Base-by-base conservation (phyloP, 352 stramenopile genomes). In the Detonula confervacea region DNA sequence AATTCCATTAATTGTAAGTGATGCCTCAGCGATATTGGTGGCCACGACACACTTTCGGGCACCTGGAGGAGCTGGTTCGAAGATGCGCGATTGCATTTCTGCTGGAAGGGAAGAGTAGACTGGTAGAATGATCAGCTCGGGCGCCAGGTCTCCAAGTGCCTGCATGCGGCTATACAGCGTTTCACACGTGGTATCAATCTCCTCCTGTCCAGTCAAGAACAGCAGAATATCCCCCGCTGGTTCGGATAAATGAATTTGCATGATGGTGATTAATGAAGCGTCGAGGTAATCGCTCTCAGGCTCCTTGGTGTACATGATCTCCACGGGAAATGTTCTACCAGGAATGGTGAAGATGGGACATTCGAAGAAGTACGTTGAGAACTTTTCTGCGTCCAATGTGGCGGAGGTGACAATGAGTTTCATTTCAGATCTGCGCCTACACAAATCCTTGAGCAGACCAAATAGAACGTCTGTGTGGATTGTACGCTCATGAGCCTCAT, bases 21-120 rank as follows among this genome's bases (percentile, higher is more conserved):
- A 99, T 1, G 98, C 97, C 87, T 99, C 98, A 0, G 98, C 98
- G 81, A 99, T 99, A 88, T 99, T 99, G 6, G 98, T 99, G 0
- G 98, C 97, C 8, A 99, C 95, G 0, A 99, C 96, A 82, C 96
- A 98, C 87, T 99, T 99, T 46, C 98, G 95, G 1, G 96, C 95
- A 24, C 97, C 96, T 63, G 63, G 49, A 18, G 90, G 88, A 42
- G 97, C 96, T 9, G 97, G 97, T 84, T 99, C 97, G 77, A 99
- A 99, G 73, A 99, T 99, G 5, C 96, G 93, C 11, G 95, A 98
- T 87, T 99, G 98, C 96, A 99, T 98, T 87, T 99, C 97, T 0
- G 96, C 98, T 44, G 97, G 97, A 33, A 99, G 88, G 0, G 97
- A 95, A 61, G 96, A 97, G 81, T 99, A 99, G 2, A 99, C 96